These are phyloP conservation scores for Aurifilum marmelostoma DNA, from an alignment of 2,329 filamentous ascomycete species.

Conservation along the genomic window DNA sequence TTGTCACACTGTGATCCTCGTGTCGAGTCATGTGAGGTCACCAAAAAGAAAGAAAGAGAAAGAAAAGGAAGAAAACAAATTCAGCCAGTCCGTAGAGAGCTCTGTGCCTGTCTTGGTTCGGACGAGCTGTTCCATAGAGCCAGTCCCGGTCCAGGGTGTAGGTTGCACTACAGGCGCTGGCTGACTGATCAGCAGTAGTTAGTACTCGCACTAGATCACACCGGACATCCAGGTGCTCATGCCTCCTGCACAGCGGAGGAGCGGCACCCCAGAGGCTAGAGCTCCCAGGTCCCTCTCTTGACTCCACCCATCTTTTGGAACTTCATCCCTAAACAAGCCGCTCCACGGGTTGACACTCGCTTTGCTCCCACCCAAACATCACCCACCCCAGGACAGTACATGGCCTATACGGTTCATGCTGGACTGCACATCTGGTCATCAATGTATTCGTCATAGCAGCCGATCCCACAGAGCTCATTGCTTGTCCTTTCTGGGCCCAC, in stretches of 20 bases:
- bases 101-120: neutral
- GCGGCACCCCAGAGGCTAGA: slow-evolving; percentile 14
- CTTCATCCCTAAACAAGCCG: slow-evolving; percentile 11
- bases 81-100: neutral
- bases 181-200: slow-evolving; percentile 10
- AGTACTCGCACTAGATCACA: slow-evolving; percentile 1
- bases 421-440: slow-evolving; percentile 9
- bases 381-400: slow-evolving; percentile 9
- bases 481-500: neutral
- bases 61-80: neutral
- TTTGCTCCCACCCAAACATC: neutral
- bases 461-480: slow-evolving; percentile 2
- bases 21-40: neutral
- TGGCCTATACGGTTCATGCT: slow-evolving; percentile 20
- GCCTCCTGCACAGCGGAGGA: slow-evolving; percentile 3
- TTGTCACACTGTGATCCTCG: neutral
- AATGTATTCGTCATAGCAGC: slow-evolving; percentile 22
- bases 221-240: neutral
- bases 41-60: neutral
- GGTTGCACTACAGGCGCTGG: neutral
- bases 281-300: slow-evolving; percentile 7
- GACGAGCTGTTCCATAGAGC: neutral
- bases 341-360: neutral
- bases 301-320: slow-evolving; percentile 15
- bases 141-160: neutral